Evolutionary conservation across 345 rosid genomes (phyloP).

Genomic region (Reutealis trisperma): DNA sequence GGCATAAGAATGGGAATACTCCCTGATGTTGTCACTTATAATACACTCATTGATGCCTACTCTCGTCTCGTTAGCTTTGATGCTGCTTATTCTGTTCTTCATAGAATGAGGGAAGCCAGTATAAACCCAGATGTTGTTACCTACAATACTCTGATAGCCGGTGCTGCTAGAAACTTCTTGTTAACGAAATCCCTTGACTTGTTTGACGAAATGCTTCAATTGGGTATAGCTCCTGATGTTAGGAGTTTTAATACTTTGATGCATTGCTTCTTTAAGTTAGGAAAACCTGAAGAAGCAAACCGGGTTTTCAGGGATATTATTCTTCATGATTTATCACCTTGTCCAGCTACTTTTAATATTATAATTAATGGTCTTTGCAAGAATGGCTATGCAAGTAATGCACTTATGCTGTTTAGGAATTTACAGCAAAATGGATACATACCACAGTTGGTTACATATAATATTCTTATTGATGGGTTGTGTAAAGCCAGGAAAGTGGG

Average conservation of each 20-base stretch:
- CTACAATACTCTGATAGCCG: constrained; percentile 71
- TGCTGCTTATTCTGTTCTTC: constrained; percentile 55
- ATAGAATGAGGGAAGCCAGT: constrained; percentile 69
- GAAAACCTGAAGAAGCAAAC: constrained; percentile 64
- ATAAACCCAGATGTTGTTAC: constrained; percentile 60
- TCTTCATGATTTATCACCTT: constrained; percentile 35
- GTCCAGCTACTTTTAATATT: constrained; percentile 60
- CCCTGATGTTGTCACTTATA: constrained; percentile 87
- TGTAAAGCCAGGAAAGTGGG: constrained; percentile 58
- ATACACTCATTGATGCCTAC: constrained; percentile 62
- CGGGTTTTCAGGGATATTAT: constrained; percentile 52
- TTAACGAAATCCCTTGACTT: constrained; percentile 47
- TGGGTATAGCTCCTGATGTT: constrained; percentile 59
- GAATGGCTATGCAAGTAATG: constrained; percentile 51
- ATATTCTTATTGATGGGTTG: constrained; percentile 72
- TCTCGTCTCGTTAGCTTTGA: constrained; percentile 59
- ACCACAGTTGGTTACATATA: constrained; percentile 61
- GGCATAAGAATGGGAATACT: constrained; percentile 68
- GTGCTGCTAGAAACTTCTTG: constrained; percentile 48
- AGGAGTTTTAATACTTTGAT: constrained; percentile 86
- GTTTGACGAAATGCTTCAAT: constrained; percentile 82
- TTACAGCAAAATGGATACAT: constrained; percentile 56
- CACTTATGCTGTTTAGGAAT: constrained; percentile 54
- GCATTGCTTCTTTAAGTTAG: constrained; percentile 70
- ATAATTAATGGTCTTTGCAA: constrained; percentile 82